Evolutionary conservation across 2,329 filamentous ascomycete species (phyloP).

Genomic region (Beauveria australis): DNA sequence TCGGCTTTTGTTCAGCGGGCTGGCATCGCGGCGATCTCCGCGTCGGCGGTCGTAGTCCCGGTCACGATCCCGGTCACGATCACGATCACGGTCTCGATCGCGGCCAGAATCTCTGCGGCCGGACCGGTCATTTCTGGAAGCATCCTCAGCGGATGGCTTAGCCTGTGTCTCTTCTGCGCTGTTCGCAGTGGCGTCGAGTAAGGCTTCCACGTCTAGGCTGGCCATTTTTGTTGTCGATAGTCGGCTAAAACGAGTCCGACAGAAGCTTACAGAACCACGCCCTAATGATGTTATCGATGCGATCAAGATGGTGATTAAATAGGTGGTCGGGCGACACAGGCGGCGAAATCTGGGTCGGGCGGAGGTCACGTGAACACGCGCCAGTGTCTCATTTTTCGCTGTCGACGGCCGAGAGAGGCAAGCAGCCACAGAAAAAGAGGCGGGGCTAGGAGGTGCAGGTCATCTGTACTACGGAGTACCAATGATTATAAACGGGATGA

Average conservation of each 20-base stretch:
- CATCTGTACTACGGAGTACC: no score
- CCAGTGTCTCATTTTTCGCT: background rate
- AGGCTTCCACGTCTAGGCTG: slow-evolving; percentile 71
- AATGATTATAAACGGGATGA: no score
- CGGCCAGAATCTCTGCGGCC: slow-evolving; percentile 47
- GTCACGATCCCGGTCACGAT: slow-evolving; percentile 47
- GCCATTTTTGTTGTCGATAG: slow-evolving; percentile 31
- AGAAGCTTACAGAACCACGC: background rate
- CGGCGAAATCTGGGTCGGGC: background rate
- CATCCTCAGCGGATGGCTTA: slow-evolving; percentile 41
- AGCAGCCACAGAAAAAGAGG: background rate
- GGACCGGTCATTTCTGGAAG: slow-evolving; percentile 34
- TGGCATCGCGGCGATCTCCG: slow-evolving; percentile 48
- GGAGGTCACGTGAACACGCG: slow-evolving; percentile 2
- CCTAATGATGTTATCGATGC: background rate
- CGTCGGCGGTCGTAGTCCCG: slow-evolving; percentile 40
- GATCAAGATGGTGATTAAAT: background rate
- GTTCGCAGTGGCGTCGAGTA: slow-evolving; percentile 77
- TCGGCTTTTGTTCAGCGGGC: slow-evolving; percentile 36
- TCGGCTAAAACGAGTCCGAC: background rate
- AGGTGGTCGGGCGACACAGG: background rate
- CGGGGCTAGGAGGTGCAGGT: background rate
- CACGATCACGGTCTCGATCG: slow-evolving; percentile 50
- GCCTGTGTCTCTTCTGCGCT: slow-evolving; percentile 42
- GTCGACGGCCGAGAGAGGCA: background rate